phyloP scores from a whole-genome alignment of 1,139 yeast species.

The Suhomyces wounanorum region DNA sequence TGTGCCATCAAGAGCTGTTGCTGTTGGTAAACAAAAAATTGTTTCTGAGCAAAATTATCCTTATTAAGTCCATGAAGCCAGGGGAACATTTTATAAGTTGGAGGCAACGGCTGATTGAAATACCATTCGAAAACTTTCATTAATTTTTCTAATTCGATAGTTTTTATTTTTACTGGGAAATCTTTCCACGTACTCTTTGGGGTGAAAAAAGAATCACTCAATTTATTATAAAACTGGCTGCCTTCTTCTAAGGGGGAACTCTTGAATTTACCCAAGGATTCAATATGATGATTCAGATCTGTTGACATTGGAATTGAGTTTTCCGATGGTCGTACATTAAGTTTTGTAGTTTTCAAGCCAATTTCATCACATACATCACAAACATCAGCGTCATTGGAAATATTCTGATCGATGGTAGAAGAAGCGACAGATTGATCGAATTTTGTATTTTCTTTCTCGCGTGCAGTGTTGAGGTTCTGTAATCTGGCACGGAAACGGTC shows the following conservation, averaged over 20 bases:
- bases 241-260: slow-evolving; percentile 27
- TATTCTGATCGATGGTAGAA: background rate
- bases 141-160: slow-evolving; percentile 32
- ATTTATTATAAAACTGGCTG: slow-evolving; percentile 22
- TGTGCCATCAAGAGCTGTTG: slow-evolving; percentile 15
- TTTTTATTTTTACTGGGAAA: slow-evolving; percentile 20
- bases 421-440: background rate
- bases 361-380: slow-evolving; percentile 45
- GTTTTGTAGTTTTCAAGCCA: slow-evolving; percentile 41
- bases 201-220: slow-evolving; percentile 3
- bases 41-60: slow-evolving; percentile 53
- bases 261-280: background rate
- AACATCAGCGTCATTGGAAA: slow-evolving; percentile 1
- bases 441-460: slow-evolving; percentile 2
- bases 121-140: slow-evolving; percentile 45
- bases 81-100: slow-evolving; percentile 73
- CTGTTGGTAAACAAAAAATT: slow-evolving; percentile 39
- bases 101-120: slow-evolving; percentile 61
- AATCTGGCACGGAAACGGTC: slow-evolving; percentile 48
- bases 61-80: slow-evolving; percentile 81
- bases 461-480: slow-evolving; percentile 33
- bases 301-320: background rate
- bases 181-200: background rate
- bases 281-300: background rate
- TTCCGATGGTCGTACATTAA: slow-evolving; percentile 23